phyloP scores from a whole-genome alignment of 805 yeast species.

The Scheffersomyces stipitis region DNA sequence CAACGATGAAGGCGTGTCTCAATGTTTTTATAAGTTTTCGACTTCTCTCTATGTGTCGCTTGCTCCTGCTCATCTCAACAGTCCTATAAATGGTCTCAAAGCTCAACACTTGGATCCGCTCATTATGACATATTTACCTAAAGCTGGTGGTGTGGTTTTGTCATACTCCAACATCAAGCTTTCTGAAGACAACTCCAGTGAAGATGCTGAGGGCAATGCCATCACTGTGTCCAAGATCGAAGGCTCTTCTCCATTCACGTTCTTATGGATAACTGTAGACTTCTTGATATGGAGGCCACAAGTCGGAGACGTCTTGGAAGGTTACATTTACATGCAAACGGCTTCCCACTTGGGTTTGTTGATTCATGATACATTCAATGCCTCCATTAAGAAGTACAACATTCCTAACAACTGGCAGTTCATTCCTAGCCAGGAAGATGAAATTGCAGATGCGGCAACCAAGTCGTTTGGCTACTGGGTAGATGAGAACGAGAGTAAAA shows the following conservation, averaged over 20 bases:
- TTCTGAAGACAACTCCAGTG: slow-evolving; percentile 38
- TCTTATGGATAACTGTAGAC: slow-evolving; percentile 82
- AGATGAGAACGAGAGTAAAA: slow-evolving; percentile 67
- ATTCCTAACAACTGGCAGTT: slow-evolving; percentile 89
- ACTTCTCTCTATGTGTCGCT: slow-evolving; percentile 74
- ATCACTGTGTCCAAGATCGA: slow-evolving; percentile 64
- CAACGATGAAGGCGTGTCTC: slow-evolving; percentile 50
- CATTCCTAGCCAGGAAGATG: slow-evolving; percentile 75
- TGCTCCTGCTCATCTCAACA: slow-evolving; percentile 74
- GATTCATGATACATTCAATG: slow-evolving; percentile 92
- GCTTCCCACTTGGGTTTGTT: slow-evolving; percentile 92
- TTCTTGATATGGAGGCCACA: slow-evolving; percentile 88
- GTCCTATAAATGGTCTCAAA: slow-evolving; percentile 77
- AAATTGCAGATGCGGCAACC: slow-evolving; percentile 26
- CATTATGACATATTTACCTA: slow-evolving; percentile 74
- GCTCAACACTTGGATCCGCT: slow-evolving; percentile 89
- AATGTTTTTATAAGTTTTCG: slow-evolving; percentile 65
- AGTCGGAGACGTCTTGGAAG: slow-evolving; percentile 84
- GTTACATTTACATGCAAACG: slow-evolving; percentile 86
- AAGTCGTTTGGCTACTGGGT: slow-evolving; percentile 84
- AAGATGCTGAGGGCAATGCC: slow-evolving; percentile 38
- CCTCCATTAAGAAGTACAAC: slow-evolving; percentile 78
- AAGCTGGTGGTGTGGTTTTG: slow-evolving; percentile 79
- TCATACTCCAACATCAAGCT: slow-evolving; percentile 70
- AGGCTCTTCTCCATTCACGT: slow-evolving; percentile 83